Evolutionary conservation across 192 early-diverging fungal species (phyloP).

Genomic region (Rhizophagus prolifer): DNA sequence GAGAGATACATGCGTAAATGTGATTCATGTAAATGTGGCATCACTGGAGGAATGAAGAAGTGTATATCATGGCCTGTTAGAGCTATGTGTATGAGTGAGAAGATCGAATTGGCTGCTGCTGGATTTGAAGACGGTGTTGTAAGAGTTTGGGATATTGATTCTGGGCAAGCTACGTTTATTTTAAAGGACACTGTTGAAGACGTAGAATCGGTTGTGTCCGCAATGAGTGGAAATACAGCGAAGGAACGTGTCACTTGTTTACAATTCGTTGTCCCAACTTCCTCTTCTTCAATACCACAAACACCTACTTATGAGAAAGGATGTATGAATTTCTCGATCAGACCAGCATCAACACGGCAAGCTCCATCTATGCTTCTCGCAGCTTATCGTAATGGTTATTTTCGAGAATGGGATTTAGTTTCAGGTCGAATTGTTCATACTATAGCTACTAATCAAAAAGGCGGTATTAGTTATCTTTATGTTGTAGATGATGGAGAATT

Average conservation of each 20-base stretch:
- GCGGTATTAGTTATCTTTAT: constrained; percentile 24
- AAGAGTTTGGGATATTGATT: constrained; percentile 28
- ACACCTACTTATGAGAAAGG: background rate
- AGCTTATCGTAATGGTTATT: constrained; percentile 21
- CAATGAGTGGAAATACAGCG: background rate
- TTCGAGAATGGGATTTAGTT: constrained; percentile 28
- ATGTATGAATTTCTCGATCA: background rate
- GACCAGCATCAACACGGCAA: background rate
- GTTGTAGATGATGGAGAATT: background rate
- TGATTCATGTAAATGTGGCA: constrained; percentile 23
- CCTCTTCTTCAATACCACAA: background rate
- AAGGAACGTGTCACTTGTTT: constrained; percentile 28
- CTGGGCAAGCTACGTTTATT: constrained; percentile 20
- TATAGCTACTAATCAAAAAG: constrained; percentile 27
- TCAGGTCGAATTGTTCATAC: constrained; percentile 17
- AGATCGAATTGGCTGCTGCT: constrained; percentile 18
- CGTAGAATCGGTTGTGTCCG: constrained; percentile 16
- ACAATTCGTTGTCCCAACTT: background rate
- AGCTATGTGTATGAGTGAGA: constrained; percentile 21
- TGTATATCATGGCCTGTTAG: constrained; percentile 32
- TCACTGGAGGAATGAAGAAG: constrained; percentile 21
- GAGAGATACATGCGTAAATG: constrained; percentile 28
- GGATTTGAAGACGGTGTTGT: constrained; percentile 32
- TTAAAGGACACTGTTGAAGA: constrained; percentile 30
- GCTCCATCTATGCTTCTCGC: background rate